These are phyloP conservation scores for Trichophyton benhamiae DNA, from an alignment of 2,329 filamentous ascomycete genomes.

Conservation along the genomic window DNA sequence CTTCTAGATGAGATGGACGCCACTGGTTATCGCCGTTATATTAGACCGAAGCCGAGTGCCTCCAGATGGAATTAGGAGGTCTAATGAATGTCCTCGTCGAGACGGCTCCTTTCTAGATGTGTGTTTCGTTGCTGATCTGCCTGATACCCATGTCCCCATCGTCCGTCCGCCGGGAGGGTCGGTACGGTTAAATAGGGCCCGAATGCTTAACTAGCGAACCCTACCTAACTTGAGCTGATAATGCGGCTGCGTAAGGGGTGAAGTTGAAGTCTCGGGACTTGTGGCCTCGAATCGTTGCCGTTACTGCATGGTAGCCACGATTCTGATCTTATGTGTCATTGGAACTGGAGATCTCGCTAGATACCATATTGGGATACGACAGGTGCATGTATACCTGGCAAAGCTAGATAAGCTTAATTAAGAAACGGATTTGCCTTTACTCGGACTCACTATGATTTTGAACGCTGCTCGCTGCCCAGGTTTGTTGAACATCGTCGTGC, in stretches of 20 bases:
- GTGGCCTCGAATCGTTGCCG: neutral
- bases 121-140: neutral
- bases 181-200: slow-evolving; percentile 1
- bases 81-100: neutral
- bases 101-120: neutral
- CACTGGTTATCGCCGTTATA: neutral
- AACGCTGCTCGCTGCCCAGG: neutral
- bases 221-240: neutral
- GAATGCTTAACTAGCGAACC: neutral
- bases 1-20: neutral
- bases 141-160: neutral
- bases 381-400: neutral
- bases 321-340: neutral
- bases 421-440: neutral
- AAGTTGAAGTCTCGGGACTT: neutral
- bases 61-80: neutral
- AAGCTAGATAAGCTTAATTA: neutral
- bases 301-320: neutral
- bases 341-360: neutral
- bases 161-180: neutral
- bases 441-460: neutral
- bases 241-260: neutral
- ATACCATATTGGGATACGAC: neutral
- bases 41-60: neutral
- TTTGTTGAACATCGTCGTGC: neutral